A percentile compares a stretch with the other conserved stretches of the same genome.
These are phyloP conservation scores for Monascus purpureus DNA, from an alignment of 495 filamentous ascomycete species.

Conservation along the genomic window DNA sequence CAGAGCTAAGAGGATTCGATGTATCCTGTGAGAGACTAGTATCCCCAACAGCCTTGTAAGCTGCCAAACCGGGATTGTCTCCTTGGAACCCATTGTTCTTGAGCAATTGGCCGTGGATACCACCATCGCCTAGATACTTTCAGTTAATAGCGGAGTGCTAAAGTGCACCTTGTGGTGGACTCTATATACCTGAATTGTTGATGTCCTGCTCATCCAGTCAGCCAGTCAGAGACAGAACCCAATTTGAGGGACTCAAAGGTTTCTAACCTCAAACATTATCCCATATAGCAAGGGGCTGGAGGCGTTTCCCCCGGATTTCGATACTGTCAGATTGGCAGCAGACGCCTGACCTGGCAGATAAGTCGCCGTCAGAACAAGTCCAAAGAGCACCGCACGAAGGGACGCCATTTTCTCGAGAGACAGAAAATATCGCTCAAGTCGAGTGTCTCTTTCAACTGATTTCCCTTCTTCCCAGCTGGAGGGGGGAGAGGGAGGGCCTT, in stretches of 20 bases:
- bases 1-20: conserved; percentile 41
- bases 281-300: conserved; percentile 42
- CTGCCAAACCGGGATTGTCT: conserved; percentile 29
- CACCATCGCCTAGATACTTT: too few relatives aligned
- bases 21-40: conserved; percentile 36
- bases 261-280: conserved; percentile 40
- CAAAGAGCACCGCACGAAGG: too few relatives aligned
- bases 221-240: conserved; percentile 2
- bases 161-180: too few relatives aligned
- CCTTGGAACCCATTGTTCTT: conserved; percentile 59
- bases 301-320: conserved; percentile 36
- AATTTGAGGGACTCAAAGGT: background rate
- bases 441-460: too few relatives aligned
- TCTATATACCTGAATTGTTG: conserved; percentile 58
- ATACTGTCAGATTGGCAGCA: too few relatives aligned
- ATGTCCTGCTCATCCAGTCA: conserved; percentile 36
- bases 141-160: too few relatives aligned
- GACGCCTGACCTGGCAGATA: too few relatives aligned
- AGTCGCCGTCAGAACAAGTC: too few relatives aligned
- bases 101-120: conserved; percentile 62
- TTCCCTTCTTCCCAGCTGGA: too few relatives aligned
- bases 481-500: too few relatives aligned
- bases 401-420: too few relatives aligned
- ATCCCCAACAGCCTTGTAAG: conserved; percentile 39
- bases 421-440: too few relatives aligned